Percentiles rank a stretch among this genome's conserved stretches.
Conservation (phyloP, 2,329 filamentous ascomycete genomes). For the Aspergillus sp. region DNA sequence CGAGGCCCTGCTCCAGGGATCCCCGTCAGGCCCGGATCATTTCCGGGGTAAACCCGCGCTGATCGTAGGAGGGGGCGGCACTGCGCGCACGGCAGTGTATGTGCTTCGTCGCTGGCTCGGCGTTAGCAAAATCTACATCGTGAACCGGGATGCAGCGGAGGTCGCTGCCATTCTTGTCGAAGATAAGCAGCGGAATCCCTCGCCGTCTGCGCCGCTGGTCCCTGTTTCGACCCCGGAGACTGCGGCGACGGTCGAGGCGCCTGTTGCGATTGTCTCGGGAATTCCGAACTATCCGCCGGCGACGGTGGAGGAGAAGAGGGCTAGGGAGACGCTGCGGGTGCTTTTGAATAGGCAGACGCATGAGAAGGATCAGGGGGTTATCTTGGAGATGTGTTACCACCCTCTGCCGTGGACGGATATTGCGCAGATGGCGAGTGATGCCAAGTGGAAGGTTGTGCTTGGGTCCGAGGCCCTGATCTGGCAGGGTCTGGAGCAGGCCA, state of each 20-base stretch:
- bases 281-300: slow-evolving; percentile 74
- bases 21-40: slow-evolving; percentile 16
- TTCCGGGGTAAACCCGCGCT: slow-evolving; percentile 61
- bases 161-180: slow-evolving; percentile 67
- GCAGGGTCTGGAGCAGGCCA: slow-evolving; percentile 69
- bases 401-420: slow-evolving; percentile 68
- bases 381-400: slow-evolving; percentile 84
- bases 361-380: slow-evolving; percentile 57
- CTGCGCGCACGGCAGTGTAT: slow-evolving; percentile 75
- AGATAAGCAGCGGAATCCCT: slow-evolving; percentile 56
- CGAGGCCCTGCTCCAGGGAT: slow-evolving; percentile 66
- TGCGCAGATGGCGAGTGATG: slow-evolving; percentile 58
- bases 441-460: slow-evolving; percentile 71
- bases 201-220: slow-evolving; percentile 45
- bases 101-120: slow-evolving; percentile 69
- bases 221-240: slow-evolving; percentile 64
- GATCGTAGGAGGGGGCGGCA: slow-evolving; percentile 75
- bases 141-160: slow-evolving; percentile 70
- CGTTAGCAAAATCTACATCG: slow-evolving; percentile 69
- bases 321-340: slow-evolving; percentile 53
- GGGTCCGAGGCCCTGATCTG: slow-evolving; percentile 77
- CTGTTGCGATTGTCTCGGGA: slow-evolving; percentile 70
- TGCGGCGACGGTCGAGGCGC: slow-evolving; percentile 57
- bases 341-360: slow-evolving; percentile 33
- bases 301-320: slow-evolving; percentile 61